Conservation (phyloP, 2,329 filamentous ascomycete genomes). For the Trichophyton simii region DNA sequence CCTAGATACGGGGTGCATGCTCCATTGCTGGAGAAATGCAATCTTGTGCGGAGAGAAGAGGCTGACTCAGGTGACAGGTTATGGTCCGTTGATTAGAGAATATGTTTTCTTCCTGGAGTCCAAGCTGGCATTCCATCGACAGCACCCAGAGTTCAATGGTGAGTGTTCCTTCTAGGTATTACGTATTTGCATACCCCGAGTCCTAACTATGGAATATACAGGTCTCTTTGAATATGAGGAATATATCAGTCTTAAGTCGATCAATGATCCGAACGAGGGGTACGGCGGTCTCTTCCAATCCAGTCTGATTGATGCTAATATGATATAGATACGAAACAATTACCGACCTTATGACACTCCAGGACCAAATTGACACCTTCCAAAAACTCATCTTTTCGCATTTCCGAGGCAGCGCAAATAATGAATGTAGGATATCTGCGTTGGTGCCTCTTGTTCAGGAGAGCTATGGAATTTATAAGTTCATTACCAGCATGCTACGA, state of each 20-base stretch:
- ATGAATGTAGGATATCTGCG: constrained; percentile 91
- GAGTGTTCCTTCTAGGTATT: constrained; percentile 13
- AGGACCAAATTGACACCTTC: constrained; percentile 97
- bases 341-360: constrained; percentile 85
- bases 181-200: not conserved
- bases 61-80: constrained; percentile 39
- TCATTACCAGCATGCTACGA: constrained; percentile 96
- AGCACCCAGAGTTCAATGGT: constrained; percentile 96
- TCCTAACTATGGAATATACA: constrained; percentile 18
- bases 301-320: constrained; percentile 8
- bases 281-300: constrained; percentile 31
- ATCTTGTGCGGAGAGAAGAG: not conserved
- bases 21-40: not conserved
- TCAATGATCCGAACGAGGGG: constrained; percentile 97
- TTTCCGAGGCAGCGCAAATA: constrained; percentile 81
- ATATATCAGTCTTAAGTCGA: constrained; percentile 93
- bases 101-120: constrained; percentile 92
- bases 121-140: constrained; percentile 90
- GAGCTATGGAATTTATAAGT: constrained; percentile 99
- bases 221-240: constrained; percentile 95
- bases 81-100: constrained; percentile 84
- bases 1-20: constrained; percentile 7
- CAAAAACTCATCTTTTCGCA: constrained; percentile 98
- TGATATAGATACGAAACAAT: constrained; percentile 66
- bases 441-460: constrained; percentile 89